Evolutionary conservation across 2,329 filamentous ascomycete genomes (phyloP), one percentile per base, ranked within the genome.

Genomic region (Calonectria ilicicola): DNA sequence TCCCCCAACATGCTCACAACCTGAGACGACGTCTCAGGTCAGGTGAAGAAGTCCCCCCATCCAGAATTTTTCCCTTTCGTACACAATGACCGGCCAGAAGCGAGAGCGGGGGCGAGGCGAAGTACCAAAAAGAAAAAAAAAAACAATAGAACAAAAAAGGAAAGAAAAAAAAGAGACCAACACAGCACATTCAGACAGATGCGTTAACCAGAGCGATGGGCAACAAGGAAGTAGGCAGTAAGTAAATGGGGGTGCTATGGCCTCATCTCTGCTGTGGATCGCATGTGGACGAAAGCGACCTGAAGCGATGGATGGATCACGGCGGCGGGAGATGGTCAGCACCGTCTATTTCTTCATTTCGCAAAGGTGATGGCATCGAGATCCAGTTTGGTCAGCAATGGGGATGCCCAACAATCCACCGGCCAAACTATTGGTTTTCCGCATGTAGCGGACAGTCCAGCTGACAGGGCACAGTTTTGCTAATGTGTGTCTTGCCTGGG

Each of bases 21-120:
- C 81, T 83, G 81, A 83, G 81, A 83, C 81, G 65, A 1, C 68
- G 81, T 83, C 81, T 83, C 81, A 83, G 81, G 81, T 83, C 77
- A 80, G 75, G 70, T 79, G 73, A 78, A 74, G 75, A 69, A 35
- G 32, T 2, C 32, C 62, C 69, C 69, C 75, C 66, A 74, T 64
- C 46, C 56, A 49, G 42, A 58, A 63, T 60, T 49, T 63, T 63
- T 70, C 64, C 51, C 65, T 51, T 68, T 56, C 63, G 60, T 40
- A 51, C 58, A 58, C 64, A 27, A 73, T 74, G 44, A 58, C 26
- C 23, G 65, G 49, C 26, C 23, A 65, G 49, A 77, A 67, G 66
- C 49, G 69, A 73, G 44, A 44, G 65, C 40, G 60, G 32, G 49
- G 62, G 49, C 21, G 63, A 65, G 65, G 69, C 10, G n/a, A 23